phyloP scores from a whole-genome alignment of 2,329 filamentous ascomycete genomes.

The Microdochium trichocladiopsis region DNA sequence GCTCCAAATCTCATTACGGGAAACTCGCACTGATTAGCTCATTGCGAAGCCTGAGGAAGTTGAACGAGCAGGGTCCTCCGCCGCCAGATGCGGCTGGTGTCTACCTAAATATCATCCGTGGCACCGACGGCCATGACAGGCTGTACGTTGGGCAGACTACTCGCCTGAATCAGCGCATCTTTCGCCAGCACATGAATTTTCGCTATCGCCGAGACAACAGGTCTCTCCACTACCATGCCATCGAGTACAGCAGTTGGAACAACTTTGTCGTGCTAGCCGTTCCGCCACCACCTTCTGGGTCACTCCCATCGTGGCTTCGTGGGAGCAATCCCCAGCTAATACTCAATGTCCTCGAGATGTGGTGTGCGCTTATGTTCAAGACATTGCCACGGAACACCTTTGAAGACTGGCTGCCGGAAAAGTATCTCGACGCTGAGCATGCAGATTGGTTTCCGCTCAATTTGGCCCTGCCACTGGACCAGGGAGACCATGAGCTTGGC shows the following conservation, averaged over 20 bases:
- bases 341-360: not conserved
- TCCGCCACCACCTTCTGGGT: not conserved
- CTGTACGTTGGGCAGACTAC: not conserved
- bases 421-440: not conserved
- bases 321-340: not conserved
- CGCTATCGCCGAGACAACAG: not conserved
- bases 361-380: not conserved
- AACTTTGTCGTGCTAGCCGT: not conserved
- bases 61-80: not conserved
- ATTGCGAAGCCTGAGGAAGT: not conserved
- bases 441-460: not conserved
- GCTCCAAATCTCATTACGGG: not conserved
- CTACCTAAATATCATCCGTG: not conserved
- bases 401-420: not conserved
- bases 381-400: not conserved
- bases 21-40: not conserved
- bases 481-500: not conserved
- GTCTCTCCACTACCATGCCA: not conserved
- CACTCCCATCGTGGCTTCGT: not conserved
- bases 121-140: not conserved
- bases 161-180: not conserved
- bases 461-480: not conserved
- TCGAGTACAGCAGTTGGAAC: not conserved
- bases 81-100: not conserved
- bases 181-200: not conserved